Base-by-base conservation (phyloP, 164 flowering plant species). In the Piper betle region DNA sequence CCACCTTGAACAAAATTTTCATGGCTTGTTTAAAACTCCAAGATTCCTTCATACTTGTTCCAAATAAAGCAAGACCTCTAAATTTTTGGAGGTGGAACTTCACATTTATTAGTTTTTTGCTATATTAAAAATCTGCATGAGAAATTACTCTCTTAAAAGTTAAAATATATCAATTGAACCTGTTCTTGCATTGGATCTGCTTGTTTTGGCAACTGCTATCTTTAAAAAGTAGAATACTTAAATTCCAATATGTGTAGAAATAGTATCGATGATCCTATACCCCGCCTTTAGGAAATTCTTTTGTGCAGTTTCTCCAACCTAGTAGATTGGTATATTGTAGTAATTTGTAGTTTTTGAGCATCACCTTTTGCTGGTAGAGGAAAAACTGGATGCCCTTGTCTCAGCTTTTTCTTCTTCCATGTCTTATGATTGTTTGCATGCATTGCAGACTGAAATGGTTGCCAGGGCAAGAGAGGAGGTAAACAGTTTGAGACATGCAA, bases 381-480 rank as follows among this genome's bases (percentile, higher is more conserved):
- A 19, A 63, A 41, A 40, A 20, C 6, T 6, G 13, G 55, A 15
- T 12, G 9, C 15, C 48, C 61, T 38, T 17, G 39, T 39, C 57
- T 55, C 50, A 2, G 25, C 58, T 38, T n/a, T 17, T 40, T 33
- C 39, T 17, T 62, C 41, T 9, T 39, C 10, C 12, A 17, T 39
- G 33, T 6, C 10, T 33, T 62, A 7, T 62, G 3, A 42, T 37
- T 17, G 37, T 18, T 57, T 67, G 57, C 8, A 18, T 39, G 18
- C 62, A 55, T 12, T 75, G 70, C 74, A 93, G 99, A 93, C 67
- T 67, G 99, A 90, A 66, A 79, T 75, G 82, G 91, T 90, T 64
- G 82, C 89, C 39, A 77, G 73, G 25, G 89, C 67, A 19, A 85
- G 91, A 75, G 91, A 85, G 68, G 96, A 86, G 63, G 81, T 85